Base-by-base conservation (phyloP, 768 basidiomycete genomes). In the Pleurotus eryngii region DNA sequence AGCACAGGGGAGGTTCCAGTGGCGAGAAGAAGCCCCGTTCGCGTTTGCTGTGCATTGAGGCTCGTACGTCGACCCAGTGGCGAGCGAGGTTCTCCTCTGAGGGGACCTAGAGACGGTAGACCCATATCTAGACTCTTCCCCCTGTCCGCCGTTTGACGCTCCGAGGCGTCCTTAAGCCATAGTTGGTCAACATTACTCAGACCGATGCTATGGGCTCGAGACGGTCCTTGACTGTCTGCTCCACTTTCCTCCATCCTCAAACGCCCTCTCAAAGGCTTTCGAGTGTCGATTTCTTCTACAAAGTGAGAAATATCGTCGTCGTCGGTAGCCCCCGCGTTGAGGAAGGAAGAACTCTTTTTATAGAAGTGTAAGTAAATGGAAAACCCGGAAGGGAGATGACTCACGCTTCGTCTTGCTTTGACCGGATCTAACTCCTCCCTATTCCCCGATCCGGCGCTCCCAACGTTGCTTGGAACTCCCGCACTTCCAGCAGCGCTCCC, bases 301-400 rank as follows among this genome's bases (percentile, higher is more conserved):
- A 91, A 92, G 11, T 80, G 74, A 4, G 89, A 89, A 26, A 92
- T 83, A 50, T 90, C 90, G 61, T 90, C 89, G 62, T 91, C 87
- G 60, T 91, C 87, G 5, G 81, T 39, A 1, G 8, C 81, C 46
- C 74, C 72, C 1, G 73, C 70, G 51, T 76, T 76, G 56, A 84
- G 67, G 64, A 75, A 81, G 4, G 79, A 78, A 6, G 81, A 66
- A 42, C 66, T 69, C 72, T 74, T 11, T 22, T n/a, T 1, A 0
- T 7, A 18, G 14, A 39, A 12, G 4, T 9, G 38, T 40, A 7
- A 8, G 9, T 18, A 20, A 35, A 35, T 9, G 30, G 30, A 9
- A 35, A 35, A 11, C 30, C 30, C 4, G 8, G 30, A 35, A 12
- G 27, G 35, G 11, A 18, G 18, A 20, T 42, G 42, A 12, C 39